A percentile compares a stretch with the other conserved stretches of the same genome.
These are phyloP conservation scores for Marasmius tenuissimus DNA, from an alignment of 1,284 basidiomycete genomes.

Conservation along the genomic window DNA sequence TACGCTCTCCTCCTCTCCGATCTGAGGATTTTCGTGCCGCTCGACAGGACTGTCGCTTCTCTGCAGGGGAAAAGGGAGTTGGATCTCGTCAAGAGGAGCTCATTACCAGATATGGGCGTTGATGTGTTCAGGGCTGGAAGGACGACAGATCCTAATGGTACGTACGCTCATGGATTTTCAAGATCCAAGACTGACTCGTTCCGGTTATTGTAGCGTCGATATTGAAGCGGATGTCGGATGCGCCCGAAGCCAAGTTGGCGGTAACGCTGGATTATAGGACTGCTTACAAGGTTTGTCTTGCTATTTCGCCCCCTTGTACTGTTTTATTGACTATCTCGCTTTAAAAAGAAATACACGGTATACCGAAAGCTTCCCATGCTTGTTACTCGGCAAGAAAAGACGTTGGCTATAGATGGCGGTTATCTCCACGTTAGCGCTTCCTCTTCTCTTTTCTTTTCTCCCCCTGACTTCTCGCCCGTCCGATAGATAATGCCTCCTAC, in stretches of 20 bases:
- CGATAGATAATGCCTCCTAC: conserved; percentile 85
- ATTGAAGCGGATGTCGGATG: conserved; percentile 82
- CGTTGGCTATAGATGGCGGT: conserved; percentile 92
- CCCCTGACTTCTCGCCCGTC: conserved; percentile 5
- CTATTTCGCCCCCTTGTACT: not conserved
- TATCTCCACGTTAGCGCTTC: conserved; percentile 80
- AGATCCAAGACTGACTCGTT: not conserved
- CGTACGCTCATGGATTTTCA: conserved; percentile 19
- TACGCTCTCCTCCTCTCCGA: conserved; percentile 84
- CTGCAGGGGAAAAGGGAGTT: conserved; percentile 87
- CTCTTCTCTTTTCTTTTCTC: not conserved
- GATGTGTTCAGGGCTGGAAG: conserved; percentile 60
- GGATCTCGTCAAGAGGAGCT: conserved; percentile 77
- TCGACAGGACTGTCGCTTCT: conserved; percentile 94
- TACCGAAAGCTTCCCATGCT: conserved; percentile 94
- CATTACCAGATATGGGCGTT: conserved; percentile 69
- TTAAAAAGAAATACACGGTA: conserved; percentile 82
- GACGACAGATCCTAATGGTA: conserved; percentile 91
- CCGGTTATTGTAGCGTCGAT: conserved; percentile 70
- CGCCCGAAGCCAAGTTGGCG: conserved; percentile 60
- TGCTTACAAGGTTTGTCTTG: conserved; percentile 75
- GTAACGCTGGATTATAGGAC: conserved; percentile 63
- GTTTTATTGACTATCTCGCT: not conserved
- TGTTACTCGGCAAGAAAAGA: conserved; percentile 86
- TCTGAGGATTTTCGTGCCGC: conserved; percentile 82